Evolutionary conservation across 495 filamentous ascomycete species (phyloP), one percentile per base, ranked within the genome.

Genomic region (Tuber brumale): DNA sequence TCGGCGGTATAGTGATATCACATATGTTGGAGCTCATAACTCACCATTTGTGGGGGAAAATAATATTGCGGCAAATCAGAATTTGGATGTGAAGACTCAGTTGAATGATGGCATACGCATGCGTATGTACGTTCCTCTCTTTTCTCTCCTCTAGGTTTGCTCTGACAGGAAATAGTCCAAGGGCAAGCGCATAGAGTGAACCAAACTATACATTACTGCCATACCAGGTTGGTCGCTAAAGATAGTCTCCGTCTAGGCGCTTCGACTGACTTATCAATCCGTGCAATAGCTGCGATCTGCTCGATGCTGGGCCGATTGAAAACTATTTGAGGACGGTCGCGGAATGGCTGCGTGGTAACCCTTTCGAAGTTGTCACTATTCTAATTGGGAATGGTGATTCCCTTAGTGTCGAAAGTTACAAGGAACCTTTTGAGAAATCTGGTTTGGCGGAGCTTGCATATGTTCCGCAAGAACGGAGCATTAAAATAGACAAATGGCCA

Each of bases 331-430:
- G 84, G 1, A 86, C 84, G 14, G 91, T 98, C 37, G 86, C 86
- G 72, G 80, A 84, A 70, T 98, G 95, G 95, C 89, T 98, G 27
- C 85, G 85, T 9, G 81, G 83, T 2, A 90, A 98, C 80, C 94
- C 93, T 0, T 95, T 93, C 83, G 94, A 98, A 77, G 91, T 97
- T 7, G 89, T 98, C n/a, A 97, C 94, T 7, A 89, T 97, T 72
- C 85, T 98, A 12, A 88, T 98, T 70, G 93, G 91, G 23, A 98
- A 98, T 84, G 90, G 87, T 76, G 93, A 95, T 85, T 91, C 85
- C 72, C 86, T 89, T 27, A 81, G 85, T 27, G 89, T 92, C 23
- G 85, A 82, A 23, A 88, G 89, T 72, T 94, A 89, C 83, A 88
- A 84, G 23, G 83, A 79, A 2, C 87, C 89, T 5, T 87, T 97